phyloP scores from a whole-genome alignment of 1,284 basidiomycete genomes.

The Schizophyllum commune region DNA sequence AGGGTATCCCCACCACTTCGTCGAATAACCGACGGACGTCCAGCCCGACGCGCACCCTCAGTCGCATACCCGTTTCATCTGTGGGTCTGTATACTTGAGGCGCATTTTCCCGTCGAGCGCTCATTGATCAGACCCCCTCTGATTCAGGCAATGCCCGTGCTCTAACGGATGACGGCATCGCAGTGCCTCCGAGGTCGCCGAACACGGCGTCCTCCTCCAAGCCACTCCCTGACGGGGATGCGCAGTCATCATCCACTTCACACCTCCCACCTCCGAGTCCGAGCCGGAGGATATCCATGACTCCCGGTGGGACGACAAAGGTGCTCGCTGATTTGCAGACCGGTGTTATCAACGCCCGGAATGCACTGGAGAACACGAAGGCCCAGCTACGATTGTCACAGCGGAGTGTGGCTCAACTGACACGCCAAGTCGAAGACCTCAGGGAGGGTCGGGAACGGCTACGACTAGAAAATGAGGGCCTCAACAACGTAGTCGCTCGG shows the following conservation, averaged over 20 bases:
- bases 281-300: slow-evolving; percentile 46
- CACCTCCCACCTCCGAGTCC: slow-evolving; percentile 37
- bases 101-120: slow-evolving; percentile 11
- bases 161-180: slow-evolving; percentile 62
- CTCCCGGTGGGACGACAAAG: slow-evolving; percentile 73
- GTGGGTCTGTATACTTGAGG: slow-evolving; percentile 47
- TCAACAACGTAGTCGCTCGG: slow-evolving; percentile 78
- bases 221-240: slow-evolving; percentile 13
- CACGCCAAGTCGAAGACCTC: slow-evolving; percentile 77
- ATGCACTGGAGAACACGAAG: slow-evolving; percentile 78
- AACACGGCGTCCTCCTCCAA: slow-evolving; percentile 19
- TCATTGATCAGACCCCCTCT: slow-evolving; percentile 16
- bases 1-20: slow-evolving; percentile 55
- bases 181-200: slow-evolving; percentile 20
- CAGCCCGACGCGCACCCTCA: slow-evolving; percentile 70
- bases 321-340: slow-evolving; percentile 78
- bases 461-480: slow-evolving; percentile 74
- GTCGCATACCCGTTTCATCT: slow-evolving; percentile 74
- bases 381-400: slow-evolving; percentile 71
- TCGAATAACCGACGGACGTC: slow-evolving; percentile 43
- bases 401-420: slow-evolving; percentile 69
- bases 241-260: slow-evolving; percentile 20
- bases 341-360: slow-evolving; percentile 71
- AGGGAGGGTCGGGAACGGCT: slow-evolving; percentile 78
- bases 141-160: slow-evolving; percentile 69